Evolutionary conservation across 495 filamentous ascomycete genomes (phyloP), one percentile per base, ranked within the genome.

Genomic region (Talaromyces adpressus): DNA sequence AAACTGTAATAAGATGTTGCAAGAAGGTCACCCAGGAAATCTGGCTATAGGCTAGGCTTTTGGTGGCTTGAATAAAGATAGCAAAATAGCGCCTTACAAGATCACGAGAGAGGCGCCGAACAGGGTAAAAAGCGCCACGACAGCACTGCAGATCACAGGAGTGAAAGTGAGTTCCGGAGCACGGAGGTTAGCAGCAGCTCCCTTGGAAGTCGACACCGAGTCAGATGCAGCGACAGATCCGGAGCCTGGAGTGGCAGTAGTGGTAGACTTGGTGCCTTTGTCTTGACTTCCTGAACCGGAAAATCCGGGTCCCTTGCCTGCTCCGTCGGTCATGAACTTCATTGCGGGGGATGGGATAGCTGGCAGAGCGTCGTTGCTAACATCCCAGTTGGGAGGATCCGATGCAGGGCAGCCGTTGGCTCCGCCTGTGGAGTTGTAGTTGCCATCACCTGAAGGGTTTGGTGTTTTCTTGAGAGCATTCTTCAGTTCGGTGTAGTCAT

Each of bases 301-400:
- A 54, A 96, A 87, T 63, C 92, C 92, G 0, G 81, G 81, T 2
- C 87, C 90, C 23, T 75, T 77, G 57, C 92, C 91, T 59, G 91
- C 91, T 68, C 91, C 91, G 5, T 84, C 71, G 53, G 73, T 85
- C 82, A 95, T 85, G 76, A 82, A 90, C 77, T 88, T 76, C 71
- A 80, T 71, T 23, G 90, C 91, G 20, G 75, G 81, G 0, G 73
- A 70, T 4, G 93, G 93, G 22, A 97, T 89, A 47, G 85, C 84
- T 2, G 93, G 93, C 11, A 98, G 87, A 27, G 76, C 70, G 62
- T 87, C 79, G 18, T 72, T 71, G 64, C 79, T 81, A 45, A 97
- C 89, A 47, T 92, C 81, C 92, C 92, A 97, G 68, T 83, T 85
- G 47, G 75, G 72, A 45, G 71, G 63, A 66, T 86, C 85, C 68